phyloP scores from a whole-genome alignment of 192 early-diverging fungal genomes.

The Pilaira anomala region DNA sequence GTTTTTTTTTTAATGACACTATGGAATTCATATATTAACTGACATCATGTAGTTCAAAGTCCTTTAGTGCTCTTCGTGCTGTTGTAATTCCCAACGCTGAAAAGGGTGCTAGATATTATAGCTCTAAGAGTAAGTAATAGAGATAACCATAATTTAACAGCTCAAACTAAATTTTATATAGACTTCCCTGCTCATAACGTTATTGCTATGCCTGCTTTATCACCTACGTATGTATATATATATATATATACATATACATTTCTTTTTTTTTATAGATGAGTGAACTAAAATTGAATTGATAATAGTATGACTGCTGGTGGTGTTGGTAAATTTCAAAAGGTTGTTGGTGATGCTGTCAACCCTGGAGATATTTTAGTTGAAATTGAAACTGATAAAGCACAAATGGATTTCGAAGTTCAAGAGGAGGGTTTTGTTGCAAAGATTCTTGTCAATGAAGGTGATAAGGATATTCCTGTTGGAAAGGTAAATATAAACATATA shows the following conservation, averaged over 20 bases:
- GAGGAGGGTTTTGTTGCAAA: conserved; percentile 96
- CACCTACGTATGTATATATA: conserved; percentile 63
- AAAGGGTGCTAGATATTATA: conserved; percentile 46
- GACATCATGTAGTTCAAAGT: conserved; percentile 1
- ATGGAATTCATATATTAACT: neutral
- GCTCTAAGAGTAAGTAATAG: conserved; percentile 43
- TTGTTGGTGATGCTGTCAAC: conserved; percentile 83
- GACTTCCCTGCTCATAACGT: conserved; percentile 74
- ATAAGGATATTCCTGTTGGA: conserved; percentile 86
- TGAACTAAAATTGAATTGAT: too few relatives aligned
- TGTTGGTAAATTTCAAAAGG: conserved; percentile 91
- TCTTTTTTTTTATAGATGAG: too few relatives aligned
- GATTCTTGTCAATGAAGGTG: conserved; percentile 78
- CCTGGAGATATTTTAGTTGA: conserved; percentile 95
- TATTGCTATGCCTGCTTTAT: conserved; percentile 94
- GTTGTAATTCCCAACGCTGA: conserved; percentile 29
- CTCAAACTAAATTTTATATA: conserved; percentile 19
- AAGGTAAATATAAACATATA: conserved; percentile 37
- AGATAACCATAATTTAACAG: too few relatives aligned
- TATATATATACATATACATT: too few relatives aligned
- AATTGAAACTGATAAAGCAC: conserved; percentile 99
- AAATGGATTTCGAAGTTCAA: conserved; percentile 99
- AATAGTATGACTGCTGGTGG: conserved; percentile 91
- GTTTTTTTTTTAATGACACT: neutral
- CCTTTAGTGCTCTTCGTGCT: conserved; percentile 39